phyloP scores from a whole-genome alignment of 192 early-diverging fungal species.

The Coemansia sp. region DNA sequence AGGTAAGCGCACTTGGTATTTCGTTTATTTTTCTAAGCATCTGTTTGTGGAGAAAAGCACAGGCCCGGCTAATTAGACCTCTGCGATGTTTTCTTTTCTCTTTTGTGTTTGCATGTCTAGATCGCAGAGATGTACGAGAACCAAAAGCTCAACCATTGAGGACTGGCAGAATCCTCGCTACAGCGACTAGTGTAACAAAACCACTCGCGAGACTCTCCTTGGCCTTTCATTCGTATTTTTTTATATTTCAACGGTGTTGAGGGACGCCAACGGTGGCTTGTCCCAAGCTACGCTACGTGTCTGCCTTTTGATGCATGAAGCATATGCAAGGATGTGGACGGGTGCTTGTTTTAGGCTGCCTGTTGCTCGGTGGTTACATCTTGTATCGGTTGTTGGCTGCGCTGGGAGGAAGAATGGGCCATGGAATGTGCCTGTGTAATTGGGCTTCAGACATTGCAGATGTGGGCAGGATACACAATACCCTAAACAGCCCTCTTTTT shows the following conservation, averaged over 20 bases:
- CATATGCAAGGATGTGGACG: not conserved
- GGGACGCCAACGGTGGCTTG: not conserved
- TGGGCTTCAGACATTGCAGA: slow-evolving; percentile 2
- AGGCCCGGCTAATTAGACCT: not conserved
- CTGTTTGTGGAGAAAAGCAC: not conserved
- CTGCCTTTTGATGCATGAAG: not conserved
- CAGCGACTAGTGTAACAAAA: no score
- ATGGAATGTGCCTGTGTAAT: not conserved
- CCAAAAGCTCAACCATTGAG: slow-evolving; percentile 53
- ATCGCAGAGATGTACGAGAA: slow-evolving; percentile 60
- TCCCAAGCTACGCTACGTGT: not conserved
- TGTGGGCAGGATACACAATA: not conserved
- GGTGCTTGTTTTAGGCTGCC: not conserved
- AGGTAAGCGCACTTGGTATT: slow-evolving; percentile 54
- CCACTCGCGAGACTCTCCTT: no score
- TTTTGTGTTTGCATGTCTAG: slow-evolving; percentile 20
- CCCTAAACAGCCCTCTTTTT: not conserved
- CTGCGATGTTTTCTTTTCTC: slow-evolving; percentile 1
- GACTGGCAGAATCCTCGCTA: no score
- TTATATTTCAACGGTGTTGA: not conserved
- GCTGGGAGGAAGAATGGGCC: slow-evolving; percentile 1
- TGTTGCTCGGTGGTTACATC: slow-evolving; percentile 1
- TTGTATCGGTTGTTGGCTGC: not conserved
- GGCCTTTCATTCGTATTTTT: not conserved
- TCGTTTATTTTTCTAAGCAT: not conserved